Percentiles rank a stretch among this genome's conserved stretches.
Evolutionary conservation across 1,284 basidiomycete genomes (phyloP).

Genomic region (Ganoderma meredithae): DNA sequence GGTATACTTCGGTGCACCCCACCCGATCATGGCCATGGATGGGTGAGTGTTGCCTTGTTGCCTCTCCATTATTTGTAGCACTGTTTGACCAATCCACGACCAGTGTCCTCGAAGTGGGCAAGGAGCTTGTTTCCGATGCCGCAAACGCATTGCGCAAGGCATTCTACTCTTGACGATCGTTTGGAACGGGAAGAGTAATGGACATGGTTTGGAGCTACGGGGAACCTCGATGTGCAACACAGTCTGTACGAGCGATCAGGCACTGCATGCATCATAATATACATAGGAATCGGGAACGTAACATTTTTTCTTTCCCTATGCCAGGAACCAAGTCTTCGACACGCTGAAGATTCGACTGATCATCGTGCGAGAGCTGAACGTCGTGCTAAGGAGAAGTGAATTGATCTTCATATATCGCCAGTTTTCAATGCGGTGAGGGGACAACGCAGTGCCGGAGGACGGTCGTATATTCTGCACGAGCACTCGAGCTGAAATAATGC

Average conservation of each 20-base stretch:
- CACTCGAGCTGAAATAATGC: conserved; percentile 13
- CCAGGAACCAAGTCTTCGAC: not conserved
- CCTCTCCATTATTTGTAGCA: not conserved
- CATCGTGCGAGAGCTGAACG: not conserved
- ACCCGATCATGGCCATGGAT: conserved; percentile 77
- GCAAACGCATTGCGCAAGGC: conserved; percentile 54
- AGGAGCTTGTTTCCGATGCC: conserved; percentile 62
- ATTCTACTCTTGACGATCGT: conserved; percentile 40
- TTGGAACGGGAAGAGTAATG: not conserved
- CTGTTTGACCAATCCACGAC: conserved; percentile 6
- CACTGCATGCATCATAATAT: not conserved
- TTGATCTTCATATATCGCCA: not conserved
- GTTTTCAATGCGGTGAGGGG: not conserved
- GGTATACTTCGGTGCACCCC: conserved; percentile 67
- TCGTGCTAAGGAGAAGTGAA: not conserved
- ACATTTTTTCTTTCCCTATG: not conserved
- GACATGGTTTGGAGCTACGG: not conserved
- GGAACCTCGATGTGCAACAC: not conserved
- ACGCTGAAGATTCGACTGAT: not conserved
- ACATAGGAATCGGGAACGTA: not conserved
- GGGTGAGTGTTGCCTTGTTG: conserved; percentile 30
- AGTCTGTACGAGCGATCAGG: not conserved
- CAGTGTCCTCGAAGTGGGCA: conserved; percentile 59
- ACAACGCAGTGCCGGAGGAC: not conserved
- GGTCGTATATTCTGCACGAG: conserved; percentile 8